phyloP scores from a whole-genome alignment of 1,284 basidiomycete species.

The Athelia psychrophila region DNA sequence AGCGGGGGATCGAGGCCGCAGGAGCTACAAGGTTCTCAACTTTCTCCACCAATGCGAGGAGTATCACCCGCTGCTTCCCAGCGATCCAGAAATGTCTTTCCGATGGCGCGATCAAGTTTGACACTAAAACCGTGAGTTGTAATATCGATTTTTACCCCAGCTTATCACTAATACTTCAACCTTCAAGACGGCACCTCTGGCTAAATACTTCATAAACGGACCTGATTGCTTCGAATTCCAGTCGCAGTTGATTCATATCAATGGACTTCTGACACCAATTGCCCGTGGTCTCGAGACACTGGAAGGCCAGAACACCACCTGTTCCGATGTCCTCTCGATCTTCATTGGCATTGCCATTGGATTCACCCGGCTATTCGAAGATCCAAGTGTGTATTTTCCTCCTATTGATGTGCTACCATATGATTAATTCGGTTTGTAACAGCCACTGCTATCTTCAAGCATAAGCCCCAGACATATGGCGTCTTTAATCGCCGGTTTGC shows the following conservation, averaged over 20 bases:
- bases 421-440: too few relatives aligned
- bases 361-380: slow-evolving; percentile 6
- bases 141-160: too few relatives aligned
- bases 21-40: slow-evolving; percentile 6
- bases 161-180: too few relatives aligned
- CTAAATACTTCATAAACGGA: neutral
- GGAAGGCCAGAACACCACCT: slow-evolving; percentile 8
- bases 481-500: neutral
- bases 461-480: neutral
- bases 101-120: slow-evolving; percentile 4
- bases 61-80: slow-evolving; percentile 7
- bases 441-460: neutral
- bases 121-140: neutral
- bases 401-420: neutral
- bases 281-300: slow-evolving; percentile 8
- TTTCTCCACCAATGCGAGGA: slow-evolving; percentile 7
- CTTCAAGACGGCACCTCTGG: neutral
- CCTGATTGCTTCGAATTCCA: neutral
- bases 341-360: slow-evolving; percentile 8
- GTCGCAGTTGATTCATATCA: neutral
- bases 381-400: neutral
- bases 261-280: slow-evolving; percentile 6
- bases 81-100: slow-evolving; percentile 6
- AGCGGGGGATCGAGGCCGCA: slow-evolving; percentile 6
- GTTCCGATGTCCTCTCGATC: slow-evolving; percentile 9